phyloP scores from a whole-genome alignment of 305 asterid species.

The Ilex paraguariensis region DNA sequence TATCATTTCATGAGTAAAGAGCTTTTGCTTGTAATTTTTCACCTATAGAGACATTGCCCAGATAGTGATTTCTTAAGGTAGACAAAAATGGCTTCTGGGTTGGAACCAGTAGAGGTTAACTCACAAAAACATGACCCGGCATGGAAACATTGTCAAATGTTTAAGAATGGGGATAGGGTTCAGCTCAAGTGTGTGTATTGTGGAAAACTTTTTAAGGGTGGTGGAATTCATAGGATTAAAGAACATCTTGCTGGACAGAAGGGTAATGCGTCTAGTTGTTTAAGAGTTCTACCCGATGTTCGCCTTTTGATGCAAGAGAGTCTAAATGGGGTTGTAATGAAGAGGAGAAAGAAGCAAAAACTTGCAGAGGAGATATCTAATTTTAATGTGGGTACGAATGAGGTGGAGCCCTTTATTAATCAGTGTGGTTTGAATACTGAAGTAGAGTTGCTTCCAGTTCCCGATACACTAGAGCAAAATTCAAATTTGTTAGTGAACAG shows the following conservation, averaged over 20 bases:
- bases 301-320: slow-evolving; percentile 78
- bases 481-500: slow-evolving; percentile 31
- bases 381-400: slow-evolving; percentile 33
- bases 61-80: no score
- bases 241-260: slow-evolving; percentile 94
- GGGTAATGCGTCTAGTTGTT: slow-evolving; percentile 91
- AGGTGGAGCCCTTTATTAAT: slow-evolving; percentile 26
- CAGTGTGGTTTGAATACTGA: slow-evolving; percentile 46
- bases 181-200: slow-evolving; percentile 84
- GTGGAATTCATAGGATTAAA: slow-evolving; percentile 93
- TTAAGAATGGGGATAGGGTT: slow-evolving; percentile 67
- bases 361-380: slow-evolving; percentile 48
- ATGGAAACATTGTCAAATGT: slow-evolving; percentile 95
- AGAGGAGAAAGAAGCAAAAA: slow-evolving; percentile 72
- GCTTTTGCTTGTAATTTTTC: background rate
- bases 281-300: slow-evolving; percentile 79
- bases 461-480: slow-evolving; percentile 55
- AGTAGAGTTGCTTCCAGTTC: slow-evolving; percentile 55
- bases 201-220: slow-evolving; percentile 86
- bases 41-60: no score
- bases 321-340: slow-evolving; percentile 66
- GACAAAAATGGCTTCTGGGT: slow-evolving; percentile 36
- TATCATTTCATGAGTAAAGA: no score
- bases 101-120: slow-evolving; percentile 63
- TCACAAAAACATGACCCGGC: slow-evolving; percentile 96